Evolutionary conservation across 1,139 yeast genomes (phyloP), one percentile per base, ranked within the genome.

Genomic region (Yamadazyma diospyri): DNA sequence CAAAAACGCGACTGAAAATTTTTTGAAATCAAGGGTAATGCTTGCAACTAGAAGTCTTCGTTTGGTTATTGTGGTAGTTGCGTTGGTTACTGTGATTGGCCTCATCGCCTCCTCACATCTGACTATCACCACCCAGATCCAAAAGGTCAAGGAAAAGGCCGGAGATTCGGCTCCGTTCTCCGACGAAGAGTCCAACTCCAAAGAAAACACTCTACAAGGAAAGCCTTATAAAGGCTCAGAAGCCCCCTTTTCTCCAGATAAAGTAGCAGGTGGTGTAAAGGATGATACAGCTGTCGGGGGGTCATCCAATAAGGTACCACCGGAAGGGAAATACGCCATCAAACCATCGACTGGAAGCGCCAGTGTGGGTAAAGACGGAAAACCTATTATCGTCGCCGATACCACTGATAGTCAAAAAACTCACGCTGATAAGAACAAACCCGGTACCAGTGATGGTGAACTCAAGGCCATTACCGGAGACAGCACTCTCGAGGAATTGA

Each of bases 101-200:
- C 59, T 66, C 41, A 56, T 68, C 32, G 59, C 60, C 16, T 41
- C 63, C n/a, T 55, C 69, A 13, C 61, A 56, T 34, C 49, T 50
- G 35, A 43, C 64, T 30, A 41, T 61, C 33, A 45, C 56, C 11
- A 45, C 45, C 25, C 50, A 59, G 14, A 40, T 55, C 23, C 62
- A 53, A 34, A 47, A 52, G 22, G 55, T 55, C 18, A 58, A 55
- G 34, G 56, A 58, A 17, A 48, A 48, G 28, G 39, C 55, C n/a
- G 51, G 52, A 10, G 60, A 56, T 27, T 45, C 47, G 8, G 42
- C 39, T 14, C 47, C 47, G 10, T 50, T 44, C 26, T 25, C 46
- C 8, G 31, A 47, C 16, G 56, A 50, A 23, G 64, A 56, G 25
- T 32, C 44, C 2, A 46, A 42, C 25, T 23, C 25, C 2, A 27